A percentile compares a stretch with the other conserved stretches of the same genome.
Evolutionary conservation across 2,329 filamentous ascomycete genomes (phyloP).

Genomic region (Arthroderma uncinatum): DNA sequence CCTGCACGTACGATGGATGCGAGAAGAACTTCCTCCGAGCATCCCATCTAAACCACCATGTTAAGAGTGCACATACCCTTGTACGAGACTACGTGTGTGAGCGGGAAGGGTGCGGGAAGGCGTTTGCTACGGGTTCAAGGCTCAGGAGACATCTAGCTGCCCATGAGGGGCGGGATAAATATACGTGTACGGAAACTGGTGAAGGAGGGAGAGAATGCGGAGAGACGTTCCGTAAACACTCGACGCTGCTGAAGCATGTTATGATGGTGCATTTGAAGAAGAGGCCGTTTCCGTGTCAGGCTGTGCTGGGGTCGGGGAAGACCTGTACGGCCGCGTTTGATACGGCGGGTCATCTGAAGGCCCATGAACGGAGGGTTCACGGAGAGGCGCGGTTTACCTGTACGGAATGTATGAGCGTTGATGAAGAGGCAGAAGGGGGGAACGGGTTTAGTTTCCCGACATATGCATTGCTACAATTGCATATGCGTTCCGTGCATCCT

Average conservation of each 20-base stretch:
- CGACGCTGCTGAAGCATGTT: conserved; percentile 74
- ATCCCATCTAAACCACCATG: conserved; percentile 74
- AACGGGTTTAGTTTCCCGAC: conserved; percentile 55
- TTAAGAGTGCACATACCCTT: conserved; percentile 68
- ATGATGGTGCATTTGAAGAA: conserved; percentile 61
- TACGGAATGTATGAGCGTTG: conserved; percentile 50
- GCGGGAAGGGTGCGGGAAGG: conserved; percentile 63
- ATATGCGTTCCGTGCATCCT: conserved; percentile 61
- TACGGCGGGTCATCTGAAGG: conserved; percentile 56
- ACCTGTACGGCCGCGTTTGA: conserved; percentile 62
- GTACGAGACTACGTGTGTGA: conserved; percentile 60
- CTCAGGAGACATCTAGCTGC: conserved; percentile 66
- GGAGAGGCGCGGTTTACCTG: conserved; percentile 63
- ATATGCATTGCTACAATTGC: conserved; percentile 57
- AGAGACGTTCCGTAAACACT: conserved; percentile 74
- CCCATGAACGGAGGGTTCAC: conserved; percentile 62
- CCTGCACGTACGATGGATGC: conserved; percentile 59
- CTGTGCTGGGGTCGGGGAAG: conserved; percentile 35
- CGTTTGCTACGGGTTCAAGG: conserved; percentile 68
- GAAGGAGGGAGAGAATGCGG: conserved; percentile 46
- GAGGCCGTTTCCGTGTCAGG: conserved; percentile 59
- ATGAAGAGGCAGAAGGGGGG: not conserved
- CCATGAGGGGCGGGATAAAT: conserved; percentile 66
- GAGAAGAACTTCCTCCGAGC: conserved; percentile 76
- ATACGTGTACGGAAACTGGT: conserved; percentile 56